Conservation (phyloP, 768 basidiomycete genomes). For the Hydnomerulius pinastri region DNA sequence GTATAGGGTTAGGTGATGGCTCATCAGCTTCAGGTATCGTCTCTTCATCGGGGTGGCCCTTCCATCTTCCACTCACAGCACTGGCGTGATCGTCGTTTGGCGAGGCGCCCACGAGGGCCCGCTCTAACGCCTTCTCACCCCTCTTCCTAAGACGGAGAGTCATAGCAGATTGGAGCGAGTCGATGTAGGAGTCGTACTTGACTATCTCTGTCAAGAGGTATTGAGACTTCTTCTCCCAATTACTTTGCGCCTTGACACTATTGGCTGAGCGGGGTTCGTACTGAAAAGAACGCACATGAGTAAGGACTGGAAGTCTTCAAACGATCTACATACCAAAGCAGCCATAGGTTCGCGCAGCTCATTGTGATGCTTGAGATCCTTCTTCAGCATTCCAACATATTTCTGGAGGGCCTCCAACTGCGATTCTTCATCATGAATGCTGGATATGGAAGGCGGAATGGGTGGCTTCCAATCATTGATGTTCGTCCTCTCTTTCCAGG, state of each 20-base stretch:
- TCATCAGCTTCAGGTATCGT: constrained; percentile 52
- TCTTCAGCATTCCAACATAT: constrained; percentile 74
- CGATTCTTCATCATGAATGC: constrained; percentile 87
- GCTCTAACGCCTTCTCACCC: constrained; percentile 82
- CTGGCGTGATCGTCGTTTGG: constrained; percentile 34
- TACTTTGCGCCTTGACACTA: constrained; percentile 73
- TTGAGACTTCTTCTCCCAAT: constrained; percentile 93
- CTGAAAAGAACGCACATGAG: constrained; percentile 43
- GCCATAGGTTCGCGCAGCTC: constrained; percentile 82
- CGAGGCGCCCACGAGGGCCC: constrained; percentile 43
- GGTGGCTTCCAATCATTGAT: constrained; percentile 97
- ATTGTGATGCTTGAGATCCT: constrained; percentile 82
- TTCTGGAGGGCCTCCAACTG: constrained; percentile 88
- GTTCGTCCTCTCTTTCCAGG: constrained; percentile 71
- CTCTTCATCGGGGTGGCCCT: constrained; percentile 42
- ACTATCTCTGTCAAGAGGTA: constrained; percentile 90
- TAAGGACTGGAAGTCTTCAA: neutral
- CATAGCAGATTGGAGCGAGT: constrained; percentile 85
- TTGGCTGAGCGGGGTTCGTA: constrained; percentile 79
- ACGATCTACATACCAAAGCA: constrained; percentile 56
- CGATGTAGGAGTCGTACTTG: constrained; percentile 95
- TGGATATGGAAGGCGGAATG: constrained; percentile 78
- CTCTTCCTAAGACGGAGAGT: constrained; percentile 82
- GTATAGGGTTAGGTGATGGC: constrained; percentile 27
- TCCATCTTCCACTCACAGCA: constrained; percentile 39